Percentiles rank a stretch among this genome's conserved stretches.
phyloP scores from a whole-genome alignment of 345 rosid genomes.

The Citrus australasica region DNA sequence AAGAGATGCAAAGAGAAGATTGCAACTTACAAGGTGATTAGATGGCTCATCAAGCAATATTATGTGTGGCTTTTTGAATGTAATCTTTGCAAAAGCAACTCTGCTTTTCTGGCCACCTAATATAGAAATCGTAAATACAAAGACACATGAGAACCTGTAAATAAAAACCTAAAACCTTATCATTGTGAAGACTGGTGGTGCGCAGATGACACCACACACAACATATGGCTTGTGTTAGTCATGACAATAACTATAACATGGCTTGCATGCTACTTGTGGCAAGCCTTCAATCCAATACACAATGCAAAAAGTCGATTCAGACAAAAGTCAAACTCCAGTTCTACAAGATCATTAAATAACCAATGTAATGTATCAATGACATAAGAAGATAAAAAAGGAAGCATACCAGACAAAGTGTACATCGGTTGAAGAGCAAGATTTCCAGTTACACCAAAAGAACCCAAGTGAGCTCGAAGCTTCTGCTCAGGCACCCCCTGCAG shows the following conservation, averaged over 20 bases:
- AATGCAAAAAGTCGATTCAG: not conserved
- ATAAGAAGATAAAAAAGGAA: not conserved
- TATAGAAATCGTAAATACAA: constrained; percentile 8
- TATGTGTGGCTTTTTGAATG: constrained; percentile 98
- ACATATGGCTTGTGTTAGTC: not conserved
- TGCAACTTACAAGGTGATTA: constrained; percentile 53
- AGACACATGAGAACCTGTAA: not conserved
- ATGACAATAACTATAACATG: not conserved
- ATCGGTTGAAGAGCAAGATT: constrained; percentile 99
- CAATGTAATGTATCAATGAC: not conserved
- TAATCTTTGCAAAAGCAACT: constrained; percentile 97
- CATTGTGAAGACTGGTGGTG: not conserved
- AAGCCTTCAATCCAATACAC: not conserved
- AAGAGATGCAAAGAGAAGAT: not conserved
- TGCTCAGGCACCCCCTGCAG: constrained; percentile 94
- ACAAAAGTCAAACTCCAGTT: not conserved
- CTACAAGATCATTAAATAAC: not conserved
- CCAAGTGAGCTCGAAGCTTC: constrained; percentile 88
- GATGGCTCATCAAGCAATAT: constrained; percentile 1
- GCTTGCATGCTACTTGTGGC: not conserved
- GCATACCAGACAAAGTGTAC: constrained; percentile 93
- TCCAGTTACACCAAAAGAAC: constrained; percentile 97
- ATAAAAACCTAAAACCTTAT: not conserved
- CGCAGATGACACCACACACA: not conserved
- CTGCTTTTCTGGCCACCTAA: constrained; percentile 99